phyloP scores from a whole-genome alignment of 2,329 filamentous ascomycete species.

The Phaeosphaeria sp. region DNA sequence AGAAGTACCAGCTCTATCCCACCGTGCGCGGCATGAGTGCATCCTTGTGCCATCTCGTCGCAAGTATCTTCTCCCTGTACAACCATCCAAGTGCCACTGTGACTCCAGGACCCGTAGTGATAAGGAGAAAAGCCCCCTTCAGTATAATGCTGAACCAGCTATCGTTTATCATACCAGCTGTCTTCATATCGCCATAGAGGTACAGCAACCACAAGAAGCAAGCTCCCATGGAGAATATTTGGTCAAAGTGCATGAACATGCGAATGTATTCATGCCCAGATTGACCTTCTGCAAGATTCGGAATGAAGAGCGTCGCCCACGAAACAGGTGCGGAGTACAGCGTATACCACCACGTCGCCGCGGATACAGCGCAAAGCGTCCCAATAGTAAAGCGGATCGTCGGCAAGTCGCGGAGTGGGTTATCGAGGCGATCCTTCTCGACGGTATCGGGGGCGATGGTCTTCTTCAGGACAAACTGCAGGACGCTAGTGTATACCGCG shows the following conservation, averaged over 20 bases:
- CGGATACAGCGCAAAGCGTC: conserved; percentile 11
- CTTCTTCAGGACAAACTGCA: conserved; percentile 19
- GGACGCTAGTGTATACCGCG: conserved; percentile 14
- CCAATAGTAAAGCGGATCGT: conserved; percentile 18
- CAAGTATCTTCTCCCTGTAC: conserved; percentile 17
- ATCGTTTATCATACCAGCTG: conserved; percentile 14
- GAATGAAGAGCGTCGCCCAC: conserved; percentile 11
- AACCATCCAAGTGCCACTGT: conserved; percentile 18
- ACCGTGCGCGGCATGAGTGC: conserved; percentile 9
- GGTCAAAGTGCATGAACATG: conserved; percentile 19
- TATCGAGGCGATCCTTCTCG: conserved; percentile 9
- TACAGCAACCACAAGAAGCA: conserved; percentile 20
- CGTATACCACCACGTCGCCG: conserved; percentile 19
- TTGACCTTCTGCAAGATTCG: conserved; percentile 4
- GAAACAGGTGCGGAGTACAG: conserved; percentile 14
- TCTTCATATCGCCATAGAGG: conserved; percentile 18
- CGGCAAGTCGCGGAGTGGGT: conserved; percentile 12
- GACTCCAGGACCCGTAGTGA: conserved; percentile 10
- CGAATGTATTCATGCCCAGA: conserved; percentile 15
- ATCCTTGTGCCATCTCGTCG: conserved; percentile 19
- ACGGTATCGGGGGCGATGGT: conserved; percentile 19
- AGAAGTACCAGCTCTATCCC: neutral
- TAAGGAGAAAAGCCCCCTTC: conserved; percentile 10
- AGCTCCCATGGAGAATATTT: conserved; percentile 12
- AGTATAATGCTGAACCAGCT: conserved; percentile 13